These are phyloP conservation scores for Trametes coccinea DNA, from an alignment of 768 basidiomycete genomes.

Conservation along the genomic window DNA sequence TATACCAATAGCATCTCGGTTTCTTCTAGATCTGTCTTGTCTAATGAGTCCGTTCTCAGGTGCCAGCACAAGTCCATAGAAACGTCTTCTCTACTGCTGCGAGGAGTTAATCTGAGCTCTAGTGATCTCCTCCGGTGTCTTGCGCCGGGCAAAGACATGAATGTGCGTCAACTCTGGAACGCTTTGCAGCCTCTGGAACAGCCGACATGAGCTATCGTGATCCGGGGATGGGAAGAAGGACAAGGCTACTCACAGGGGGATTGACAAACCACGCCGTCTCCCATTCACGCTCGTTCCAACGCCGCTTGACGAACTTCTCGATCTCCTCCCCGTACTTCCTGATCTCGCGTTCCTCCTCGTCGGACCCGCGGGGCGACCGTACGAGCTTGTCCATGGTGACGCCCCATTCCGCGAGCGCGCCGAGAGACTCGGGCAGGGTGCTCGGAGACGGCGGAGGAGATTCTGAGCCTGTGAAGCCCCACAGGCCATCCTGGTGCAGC, in stretches of 20 bases:
- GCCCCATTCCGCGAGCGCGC: conserved; percentile 69
- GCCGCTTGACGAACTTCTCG: conserved; percentile 57
- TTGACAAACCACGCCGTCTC: conserved; percentile 94
- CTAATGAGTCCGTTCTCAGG: neutral
- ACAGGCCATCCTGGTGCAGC: conserved; percentile 74
- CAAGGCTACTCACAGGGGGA: conserved; percentile 60
- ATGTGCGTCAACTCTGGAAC: conserved; percentile 79
- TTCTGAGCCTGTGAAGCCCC: conserved; percentile 71
- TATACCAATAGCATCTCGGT: conserved; percentile 15
- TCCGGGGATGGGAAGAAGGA: neutral
- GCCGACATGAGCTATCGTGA: neutral
- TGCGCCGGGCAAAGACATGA: conserved; percentile 80
- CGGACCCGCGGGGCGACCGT: conserved; percentile 49
- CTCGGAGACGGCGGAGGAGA: conserved; percentile 62
- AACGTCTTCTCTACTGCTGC: neutral
- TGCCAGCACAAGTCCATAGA: neutral
- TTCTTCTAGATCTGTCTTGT: neutral
- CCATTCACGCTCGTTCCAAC: conserved; percentile 76
- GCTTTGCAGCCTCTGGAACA: conserved; percentile 73
- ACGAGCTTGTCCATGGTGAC: conserved; percentile 63
- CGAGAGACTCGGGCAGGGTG: conserved; percentile 54
- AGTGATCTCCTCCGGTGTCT: conserved; percentile 33
- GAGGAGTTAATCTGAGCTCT: neutral
- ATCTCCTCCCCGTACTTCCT: conserved; percentile 57
- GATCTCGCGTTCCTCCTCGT: conserved; percentile 54